Evolutionary conservation across 331 rosid species (phyloP).

Genomic region (Ulmus americana): DNA sequence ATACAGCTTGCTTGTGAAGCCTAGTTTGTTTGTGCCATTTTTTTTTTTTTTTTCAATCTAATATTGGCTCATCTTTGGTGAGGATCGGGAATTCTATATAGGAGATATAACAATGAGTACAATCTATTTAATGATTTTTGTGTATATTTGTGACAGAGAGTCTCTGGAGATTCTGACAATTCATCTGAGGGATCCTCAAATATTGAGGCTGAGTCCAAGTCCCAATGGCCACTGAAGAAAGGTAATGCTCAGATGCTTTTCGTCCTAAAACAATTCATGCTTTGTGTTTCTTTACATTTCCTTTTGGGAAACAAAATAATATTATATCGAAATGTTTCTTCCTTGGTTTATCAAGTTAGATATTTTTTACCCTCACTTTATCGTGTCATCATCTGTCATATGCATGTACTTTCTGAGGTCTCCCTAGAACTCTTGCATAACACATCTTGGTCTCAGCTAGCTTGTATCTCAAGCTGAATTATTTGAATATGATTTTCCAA

Average conservation of each 20-base stretch:
- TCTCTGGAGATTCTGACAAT: slow-evolving; percentile 44
- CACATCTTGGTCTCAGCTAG: too few species aligned
- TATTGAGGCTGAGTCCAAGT: slow-evolving; percentile 44
- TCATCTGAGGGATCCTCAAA: slow-evolving; percentile 40
- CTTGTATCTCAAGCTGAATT: too few species aligned
- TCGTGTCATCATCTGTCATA: too few species aligned
- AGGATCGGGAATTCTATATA: slow-evolving; percentile 2
- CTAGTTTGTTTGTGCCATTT: too few species aligned
- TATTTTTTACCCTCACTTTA: not conserved
- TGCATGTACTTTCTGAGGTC: too few species aligned
- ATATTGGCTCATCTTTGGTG: too few species aligned
- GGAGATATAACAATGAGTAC: not conserved
- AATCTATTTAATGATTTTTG: slow-evolving; percentile 1
- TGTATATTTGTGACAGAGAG: slow-evolving; percentile 38
- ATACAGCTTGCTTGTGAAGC: too few species aligned
- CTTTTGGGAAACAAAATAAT: too few species aligned
- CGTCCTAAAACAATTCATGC: not conserved
- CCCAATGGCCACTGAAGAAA: slow-evolving; percentile 57
- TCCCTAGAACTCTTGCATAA: too few species aligned
- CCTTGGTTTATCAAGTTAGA: not conserved
- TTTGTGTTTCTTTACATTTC: not conserved
- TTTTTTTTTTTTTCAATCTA: too few species aligned
- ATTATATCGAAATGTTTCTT: not conserved
- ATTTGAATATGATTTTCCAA: too few species aligned
- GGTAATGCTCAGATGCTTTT: slow-evolving; percentile 38